A percentile compares a stretch with the other conserved stretches of the same genome.
These are phyloP conservation scores for Sporothrix globosa DNA, from an alignment of 2,329 filamentous ascomycete species.

Conservation along the genomic window DNA sequence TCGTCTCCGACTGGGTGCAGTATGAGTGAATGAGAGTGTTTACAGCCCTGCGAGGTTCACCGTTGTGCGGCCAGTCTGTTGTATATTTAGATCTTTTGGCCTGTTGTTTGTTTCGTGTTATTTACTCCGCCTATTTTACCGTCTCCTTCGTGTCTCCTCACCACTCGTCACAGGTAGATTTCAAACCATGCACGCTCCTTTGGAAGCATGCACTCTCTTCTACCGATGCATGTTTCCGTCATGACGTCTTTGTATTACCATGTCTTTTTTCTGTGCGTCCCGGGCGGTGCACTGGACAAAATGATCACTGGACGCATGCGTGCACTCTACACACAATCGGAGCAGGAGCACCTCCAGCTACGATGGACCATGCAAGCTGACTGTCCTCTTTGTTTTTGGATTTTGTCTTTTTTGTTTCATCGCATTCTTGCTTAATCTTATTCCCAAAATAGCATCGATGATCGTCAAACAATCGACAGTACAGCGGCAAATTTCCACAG, in stretches of 20 bases:
- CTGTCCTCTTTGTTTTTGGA: no score
- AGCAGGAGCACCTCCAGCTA: no score
- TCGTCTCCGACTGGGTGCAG: conserved; percentile 10
- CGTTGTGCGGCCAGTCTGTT: background rate
- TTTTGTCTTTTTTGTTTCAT: no score
- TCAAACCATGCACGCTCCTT: background rate
- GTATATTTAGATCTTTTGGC: background rate
- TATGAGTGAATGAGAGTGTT: background rate
- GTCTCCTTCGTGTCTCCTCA: background rate
- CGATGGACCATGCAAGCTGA: no score
- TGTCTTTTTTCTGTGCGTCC: background rate
- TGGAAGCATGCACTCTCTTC: background rate
- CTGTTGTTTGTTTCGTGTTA: background rate
- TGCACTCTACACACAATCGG: background rate
- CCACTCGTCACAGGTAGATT: conserved; percentile 13
- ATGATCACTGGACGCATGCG: background rate
- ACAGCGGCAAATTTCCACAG: no score
- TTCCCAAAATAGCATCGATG: no score
- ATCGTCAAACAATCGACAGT: no score
- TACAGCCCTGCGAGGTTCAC: conserved; percentile 2
- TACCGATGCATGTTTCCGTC: conserved; percentile 15
- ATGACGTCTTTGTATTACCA: conserved; percentile 11
- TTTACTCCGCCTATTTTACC: background rate
- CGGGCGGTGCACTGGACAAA: background rate
- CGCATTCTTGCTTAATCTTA: no score